phyloP scores from a whole-genome alignment of 1,284 basidiomycete genomes.

The Thecaphora frezii region DNA sequence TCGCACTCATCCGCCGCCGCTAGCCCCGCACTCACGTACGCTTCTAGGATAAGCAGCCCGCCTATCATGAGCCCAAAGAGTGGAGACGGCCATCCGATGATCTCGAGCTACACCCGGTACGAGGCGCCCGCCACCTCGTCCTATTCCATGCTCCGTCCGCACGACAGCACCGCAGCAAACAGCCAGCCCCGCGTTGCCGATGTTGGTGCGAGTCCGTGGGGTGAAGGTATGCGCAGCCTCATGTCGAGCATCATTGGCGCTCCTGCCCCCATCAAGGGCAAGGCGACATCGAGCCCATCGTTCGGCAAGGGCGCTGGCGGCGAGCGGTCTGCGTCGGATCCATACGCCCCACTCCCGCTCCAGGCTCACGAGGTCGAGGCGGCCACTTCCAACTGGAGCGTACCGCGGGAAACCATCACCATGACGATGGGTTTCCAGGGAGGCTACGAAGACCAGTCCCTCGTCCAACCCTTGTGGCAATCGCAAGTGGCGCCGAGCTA shows the following conservation, averaged over 20 bases:
- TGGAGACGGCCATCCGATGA: background rate
- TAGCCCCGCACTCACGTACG: background rate
- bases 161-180: background rate
- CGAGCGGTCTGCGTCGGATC: constrained; percentile 1
- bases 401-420: constrained; percentile 32
- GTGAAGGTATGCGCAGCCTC: constrained; percentile 37
- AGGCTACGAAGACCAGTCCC: constrained; percentile 21
- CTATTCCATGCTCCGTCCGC: background rate
- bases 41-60: background rate
- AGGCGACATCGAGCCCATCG: background rate
- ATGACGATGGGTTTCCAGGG: constrained; percentile 36
- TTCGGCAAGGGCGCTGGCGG: background rate
- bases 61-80: background rate
- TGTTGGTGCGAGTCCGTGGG: constrained; percentile 23
- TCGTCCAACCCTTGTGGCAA: constrained; percentile 5
- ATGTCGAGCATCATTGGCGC: constrained; percentile 34
- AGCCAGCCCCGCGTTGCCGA: background rate
- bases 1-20: background rate
- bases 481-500: background rate
- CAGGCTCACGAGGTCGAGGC: constrained; percentile 29
- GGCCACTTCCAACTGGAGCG: constrained; percentile 28
- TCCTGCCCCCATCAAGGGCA: constrained; percentile 17
- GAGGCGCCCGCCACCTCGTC: background rate
- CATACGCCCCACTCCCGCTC: constrained; percentile 6
- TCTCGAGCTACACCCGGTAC: no score